Base-by-base conservation (phyloP, 2,329 filamentous ascomycete genomes). In the Pseudomassariella vexata region DNA sequence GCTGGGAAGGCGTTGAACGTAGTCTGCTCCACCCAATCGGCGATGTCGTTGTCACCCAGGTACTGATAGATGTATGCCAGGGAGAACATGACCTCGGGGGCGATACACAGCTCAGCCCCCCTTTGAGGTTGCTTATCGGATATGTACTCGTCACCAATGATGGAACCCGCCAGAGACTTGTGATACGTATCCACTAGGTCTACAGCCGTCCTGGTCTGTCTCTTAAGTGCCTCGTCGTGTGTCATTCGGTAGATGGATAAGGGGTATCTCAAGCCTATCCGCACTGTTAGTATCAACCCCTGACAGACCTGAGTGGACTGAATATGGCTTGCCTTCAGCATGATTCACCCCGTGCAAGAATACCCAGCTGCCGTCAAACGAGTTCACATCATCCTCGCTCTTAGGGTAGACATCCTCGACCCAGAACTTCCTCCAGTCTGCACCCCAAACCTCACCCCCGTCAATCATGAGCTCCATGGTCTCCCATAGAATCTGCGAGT, bases 1-100 rank as follows among this genome's bases (percentile, higher is more conserved):
- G 58, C 66, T 2, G 70, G 70, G 9, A 74, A 48, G 4, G 68
- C 65, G 34, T 75, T 75, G 51, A 68, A 75, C 3, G 69, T 68
- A 2, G 62, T 57, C 24, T 60, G 47, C 42, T 75, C 71, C 8
- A 57, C 57, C 31, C 58, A 54, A 44, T 75, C 69, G 9, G 69
- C 69, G 39, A 65, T 34, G 32, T 50, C 46, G 28, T 48, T 49
- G 20, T 48, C 44, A 6, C 44, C 45, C 1, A 49, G 32, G 18
- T 44, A 47, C 26, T 48, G 47, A 31, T 48, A 45, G 16, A 52
- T 44, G 30, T 44, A 55, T 11, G 49, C 41, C 23, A 52, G 35
- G 5, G 52, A 55, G 33, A 55, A 53, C 28, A 50, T 45, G 31
- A 52, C 28, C 32, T 55, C 50, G 19, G 50, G 41, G 17, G 51